Conservation (phyloP, 2,329 filamentous ascomycete genomes). For the Sporothrix brasiliensis region DNA sequence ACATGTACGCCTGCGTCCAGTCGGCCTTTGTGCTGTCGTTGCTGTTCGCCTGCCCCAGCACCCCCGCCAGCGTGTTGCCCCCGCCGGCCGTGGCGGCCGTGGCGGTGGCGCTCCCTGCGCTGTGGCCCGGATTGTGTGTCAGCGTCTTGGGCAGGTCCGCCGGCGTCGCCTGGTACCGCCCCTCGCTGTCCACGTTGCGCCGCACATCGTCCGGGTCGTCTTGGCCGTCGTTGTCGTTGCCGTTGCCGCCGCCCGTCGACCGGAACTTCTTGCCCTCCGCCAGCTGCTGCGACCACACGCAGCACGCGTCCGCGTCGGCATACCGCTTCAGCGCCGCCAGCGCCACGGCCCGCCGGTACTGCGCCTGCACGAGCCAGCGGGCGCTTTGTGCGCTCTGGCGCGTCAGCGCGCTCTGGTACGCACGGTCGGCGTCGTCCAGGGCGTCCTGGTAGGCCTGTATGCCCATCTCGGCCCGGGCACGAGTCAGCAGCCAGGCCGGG, state of each 20-base stretch:
- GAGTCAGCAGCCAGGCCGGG: slow-evolving; percentile 77
- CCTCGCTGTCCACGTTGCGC: slow-evolving; percentile 48
- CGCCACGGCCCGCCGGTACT: slow-evolving; percentile 76
- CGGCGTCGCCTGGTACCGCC: slow-evolving; percentile 52
- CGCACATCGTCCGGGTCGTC: slow-evolving; percentile 38
- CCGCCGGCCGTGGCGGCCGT: slow-evolving; percentile 33
- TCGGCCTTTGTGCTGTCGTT: slow-evolving; percentile 36
- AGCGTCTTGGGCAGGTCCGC: slow-evolving; percentile 41
- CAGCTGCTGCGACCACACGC: slow-evolving; percentile 59
- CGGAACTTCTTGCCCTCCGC: slow-evolving; percentile 44
- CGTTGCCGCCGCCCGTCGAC: slow-evolving; percentile 39
- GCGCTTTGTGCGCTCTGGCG: slow-evolving; percentile 58
- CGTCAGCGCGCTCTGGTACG: slow-evolving; percentile 62
- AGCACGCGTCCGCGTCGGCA: slow-evolving; percentile 74
- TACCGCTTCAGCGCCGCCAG: slow-evolving; percentile 70
- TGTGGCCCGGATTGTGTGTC: slow-evolving; percentile 32
- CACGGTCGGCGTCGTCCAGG: slow-evolving; percentile 69
- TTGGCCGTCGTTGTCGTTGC: slow-evolving; percentile 40
- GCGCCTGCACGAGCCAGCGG: slow-evolving; percentile 60
- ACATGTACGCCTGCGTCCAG: slow-evolving; percentile 50
- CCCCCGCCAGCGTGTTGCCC: not conserved
- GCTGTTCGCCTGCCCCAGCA: slow-evolving; percentile 18
- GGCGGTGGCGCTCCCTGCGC: slow-evolving; percentile 32
- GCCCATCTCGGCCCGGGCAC: slow-evolving; percentile 53
- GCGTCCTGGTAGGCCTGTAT: slow-evolving; percentile 73